phyloP scores from a whole-genome alignment of 805 yeast species.

The Candida ortonii region DNA sequence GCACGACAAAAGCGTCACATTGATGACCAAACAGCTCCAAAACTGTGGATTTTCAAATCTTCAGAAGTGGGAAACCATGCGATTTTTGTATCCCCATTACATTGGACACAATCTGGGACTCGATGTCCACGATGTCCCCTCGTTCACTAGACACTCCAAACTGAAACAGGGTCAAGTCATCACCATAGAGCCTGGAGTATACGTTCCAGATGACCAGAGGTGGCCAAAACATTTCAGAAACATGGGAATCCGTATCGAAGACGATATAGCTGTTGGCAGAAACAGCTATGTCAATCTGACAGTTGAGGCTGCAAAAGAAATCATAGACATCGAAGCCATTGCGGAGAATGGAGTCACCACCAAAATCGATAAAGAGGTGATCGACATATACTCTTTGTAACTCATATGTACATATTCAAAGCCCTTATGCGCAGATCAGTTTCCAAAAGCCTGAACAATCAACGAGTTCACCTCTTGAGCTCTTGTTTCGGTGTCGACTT shows the following conservation, averaged over 20 bases:
- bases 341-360: constrained; percentile 61
- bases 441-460: constrained; percentile 12
- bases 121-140: constrained; percentile 83
- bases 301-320: constrained; percentile 81
- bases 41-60: constrained; percentile 66
- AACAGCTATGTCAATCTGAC: constrained; percentile 58
- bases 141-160: constrained; percentile 51
- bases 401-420: constrained; percentile 4
- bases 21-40: constrained; percentile 60
- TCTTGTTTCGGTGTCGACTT: constrained; percentile 15
- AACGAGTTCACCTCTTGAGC: constrained; percentile 20
- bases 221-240: constrained; percentile 83
- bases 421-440: constrained; percentile 2
- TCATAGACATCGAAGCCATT: constrained; percentile 72
- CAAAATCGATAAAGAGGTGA: constrained; percentile 38
- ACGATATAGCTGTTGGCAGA: constrained; percentile 81
- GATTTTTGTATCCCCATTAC: constrained; percentile 81
- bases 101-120: constrained; percentile 94
- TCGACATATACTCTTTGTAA: constrained; percentile 25
- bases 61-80: constrained; percentile 50
- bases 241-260: constrained; percentile 93
- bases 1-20: constrained; percentile 64
- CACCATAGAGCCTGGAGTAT: constrained; percentile 95
- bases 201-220: constrained; percentile 68
- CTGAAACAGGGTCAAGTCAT: constrained; percentile 74